phyloP scores from a whole-genome alignment of 2,329 filamentous ascomycete genomes.

The Colletotrichum filicis region DNA sequence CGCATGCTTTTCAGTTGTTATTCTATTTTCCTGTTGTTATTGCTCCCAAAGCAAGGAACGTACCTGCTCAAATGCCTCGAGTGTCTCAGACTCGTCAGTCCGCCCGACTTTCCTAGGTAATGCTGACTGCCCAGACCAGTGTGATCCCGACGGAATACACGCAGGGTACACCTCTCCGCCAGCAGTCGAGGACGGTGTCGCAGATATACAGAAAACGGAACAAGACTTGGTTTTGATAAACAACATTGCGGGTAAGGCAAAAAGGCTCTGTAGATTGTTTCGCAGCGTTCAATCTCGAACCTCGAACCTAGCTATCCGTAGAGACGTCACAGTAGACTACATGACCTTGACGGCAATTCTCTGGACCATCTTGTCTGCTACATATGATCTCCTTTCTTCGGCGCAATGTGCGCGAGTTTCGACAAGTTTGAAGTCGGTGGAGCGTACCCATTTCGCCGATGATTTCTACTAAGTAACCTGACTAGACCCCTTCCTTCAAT shows the following conservation, averaged over 20 bases:
- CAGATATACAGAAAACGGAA: not conserved
- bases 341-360: not conserved
- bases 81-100: not conserved
- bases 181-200: too few species aligned
- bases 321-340: not conserved
- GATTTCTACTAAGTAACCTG: slow-evolving; percentile 15
- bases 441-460: slow-evolving; percentile 8
- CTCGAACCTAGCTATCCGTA: not conserved
- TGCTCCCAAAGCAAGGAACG: not conserved
- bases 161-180: not conserved
- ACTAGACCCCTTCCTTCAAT: not conserved
- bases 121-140: not conserved
- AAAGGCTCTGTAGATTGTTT: not conserved
- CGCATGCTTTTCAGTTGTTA: too few species aligned
- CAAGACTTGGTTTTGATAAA: not conserved
- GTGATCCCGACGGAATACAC: not conserved
- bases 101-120: too few species aligned
- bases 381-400: not conserved
- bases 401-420: slow-evolving; percentile 3
- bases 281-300: too few species aligned
- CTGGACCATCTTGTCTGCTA: not conserved
- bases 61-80: not conserved
- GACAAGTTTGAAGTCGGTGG: slow-evolving; percentile 15
- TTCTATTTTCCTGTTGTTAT: not conserved
- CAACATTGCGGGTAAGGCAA: not conserved